These are phyloP conservation scores for Dioszegia hungarica DNA, from an alignment of 768 basidiomycete genomes.

Conservation along the genomic window DNA sequence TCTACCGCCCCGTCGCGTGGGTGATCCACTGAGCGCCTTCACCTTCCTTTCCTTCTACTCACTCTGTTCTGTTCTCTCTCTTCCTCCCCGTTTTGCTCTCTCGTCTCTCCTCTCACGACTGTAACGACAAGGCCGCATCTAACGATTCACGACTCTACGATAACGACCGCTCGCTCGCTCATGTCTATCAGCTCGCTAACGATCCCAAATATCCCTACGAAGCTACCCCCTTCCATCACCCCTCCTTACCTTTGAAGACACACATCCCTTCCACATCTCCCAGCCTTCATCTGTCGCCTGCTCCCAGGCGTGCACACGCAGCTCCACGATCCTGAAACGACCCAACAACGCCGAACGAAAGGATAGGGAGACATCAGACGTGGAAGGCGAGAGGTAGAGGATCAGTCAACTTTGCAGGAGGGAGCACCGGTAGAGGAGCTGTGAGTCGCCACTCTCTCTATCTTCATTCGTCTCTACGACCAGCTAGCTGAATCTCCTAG, in stretches of 20 bases:
- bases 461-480: background rate
- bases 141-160: conserved; percentile 4
- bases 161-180: background rate
- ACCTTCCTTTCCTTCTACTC: conserved; percentile 2
- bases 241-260: background rate
- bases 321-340: conserved; percentile 1
- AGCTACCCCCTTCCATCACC: background rate
- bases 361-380: background rate
- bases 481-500: background rate
- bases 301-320: too few relatives aligned
- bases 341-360: conserved; percentile 2
- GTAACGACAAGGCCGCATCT: background rate
- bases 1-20: background rate
- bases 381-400: background rate
- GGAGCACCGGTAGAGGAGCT: background rate
- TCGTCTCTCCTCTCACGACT: background rate
- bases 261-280: background rate
- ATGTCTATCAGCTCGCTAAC: background rate
- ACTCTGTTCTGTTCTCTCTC: background rate
- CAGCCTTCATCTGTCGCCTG: too few relatives aligned
- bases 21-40: background rate
- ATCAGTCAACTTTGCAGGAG: conserved; percentile 8
- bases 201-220: background rate
- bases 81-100: too few relatives aligned
- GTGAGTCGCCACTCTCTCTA: too few relatives aligned